Conservation (phyloP, 257 asterid genomes). For the Nicotiana tomentosiformis region DNA sequence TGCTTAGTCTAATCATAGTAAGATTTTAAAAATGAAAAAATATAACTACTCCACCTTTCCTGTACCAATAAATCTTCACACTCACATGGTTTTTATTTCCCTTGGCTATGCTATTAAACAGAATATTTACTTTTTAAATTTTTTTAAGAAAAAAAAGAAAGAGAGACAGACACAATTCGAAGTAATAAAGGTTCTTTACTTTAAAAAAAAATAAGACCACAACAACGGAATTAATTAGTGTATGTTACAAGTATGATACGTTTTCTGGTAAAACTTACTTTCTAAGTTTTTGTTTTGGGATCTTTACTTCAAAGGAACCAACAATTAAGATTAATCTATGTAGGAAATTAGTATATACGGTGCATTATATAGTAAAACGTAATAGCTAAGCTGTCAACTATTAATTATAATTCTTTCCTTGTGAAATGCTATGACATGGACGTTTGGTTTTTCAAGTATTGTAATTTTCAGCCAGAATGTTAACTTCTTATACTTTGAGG, state of each 20-base stretch:
- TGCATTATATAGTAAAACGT: not conserved
- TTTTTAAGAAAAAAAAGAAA: not conserved
- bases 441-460: not conserved
- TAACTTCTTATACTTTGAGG: not conserved
- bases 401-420: not conserved
- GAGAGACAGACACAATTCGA: not conserved
- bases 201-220: not conserved
- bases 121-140: not conserved
- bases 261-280: not conserved
- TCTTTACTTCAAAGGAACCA: not conserved
- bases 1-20: not conserved
- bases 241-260: not conserved
- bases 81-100: not conserved
- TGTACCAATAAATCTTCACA: not conserved
- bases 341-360: not conserved
- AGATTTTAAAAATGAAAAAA: not conserved
- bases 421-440: not conserved
- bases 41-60: not conserved
- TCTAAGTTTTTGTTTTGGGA: not conserved
- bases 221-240: not conserved
- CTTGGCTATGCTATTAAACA: not conserved
- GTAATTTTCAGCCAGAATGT: not conserved
- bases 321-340: not conserved
- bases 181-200: not conserved
- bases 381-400: not conserved